Conservation (phyloP, 1,284 basidiomycete genomes). For the Entoloma clypeatum region DNA sequence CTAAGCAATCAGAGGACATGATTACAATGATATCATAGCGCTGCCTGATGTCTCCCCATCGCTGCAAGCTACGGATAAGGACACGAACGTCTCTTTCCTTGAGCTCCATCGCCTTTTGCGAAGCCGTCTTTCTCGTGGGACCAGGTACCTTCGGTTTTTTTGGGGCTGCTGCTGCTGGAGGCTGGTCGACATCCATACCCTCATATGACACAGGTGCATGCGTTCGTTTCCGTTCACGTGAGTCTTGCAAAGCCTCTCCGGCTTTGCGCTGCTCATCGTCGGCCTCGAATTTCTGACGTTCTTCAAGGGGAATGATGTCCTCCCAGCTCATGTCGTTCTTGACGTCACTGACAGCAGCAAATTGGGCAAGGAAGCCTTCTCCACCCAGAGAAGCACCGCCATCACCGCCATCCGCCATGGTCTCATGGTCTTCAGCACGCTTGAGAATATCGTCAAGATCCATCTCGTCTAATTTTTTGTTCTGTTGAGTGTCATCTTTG, state of each 20-base stretch:
- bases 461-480: constrained; percentile 98
- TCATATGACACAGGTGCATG: constrained; percentile 88
- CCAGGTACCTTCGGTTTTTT: constrained; percentile 72
- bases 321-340: constrained; percentile 99
- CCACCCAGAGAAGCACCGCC: constrained; percentile 89
- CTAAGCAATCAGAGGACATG: constrained; percentile 7
- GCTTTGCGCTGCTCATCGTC: constrained; percentile 76
- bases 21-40: constrained; percentile 90
- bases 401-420: constrained; percentile 76
- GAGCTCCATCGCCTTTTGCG: constrained; percentile 92
- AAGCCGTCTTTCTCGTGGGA: constrained; percentile 77
- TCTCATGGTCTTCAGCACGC: constrained; percentile 97
- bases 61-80: constrained; percentile 91
- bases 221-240: constrained; percentile 75
- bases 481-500: constrained; percentile 90
- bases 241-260: constrained; percentile 65
- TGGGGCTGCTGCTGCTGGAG: constrained; percentile 50
- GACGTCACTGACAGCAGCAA: constrained; percentile 95
- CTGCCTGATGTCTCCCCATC: constrained; percentile 96
- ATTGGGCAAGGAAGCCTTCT: constrained; percentile 93
- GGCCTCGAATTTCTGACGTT: constrained; percentile 81
- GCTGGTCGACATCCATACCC: constrained; percentile 85
- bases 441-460: constrained; percentile 98
- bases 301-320: constrained; percentile 95
- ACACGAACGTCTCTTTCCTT: constrained; percentile 97